phyloP scores from a whole-genome alignment of 164 flowering plant genomes.

The Cinnamomum micranthum region DNA sequence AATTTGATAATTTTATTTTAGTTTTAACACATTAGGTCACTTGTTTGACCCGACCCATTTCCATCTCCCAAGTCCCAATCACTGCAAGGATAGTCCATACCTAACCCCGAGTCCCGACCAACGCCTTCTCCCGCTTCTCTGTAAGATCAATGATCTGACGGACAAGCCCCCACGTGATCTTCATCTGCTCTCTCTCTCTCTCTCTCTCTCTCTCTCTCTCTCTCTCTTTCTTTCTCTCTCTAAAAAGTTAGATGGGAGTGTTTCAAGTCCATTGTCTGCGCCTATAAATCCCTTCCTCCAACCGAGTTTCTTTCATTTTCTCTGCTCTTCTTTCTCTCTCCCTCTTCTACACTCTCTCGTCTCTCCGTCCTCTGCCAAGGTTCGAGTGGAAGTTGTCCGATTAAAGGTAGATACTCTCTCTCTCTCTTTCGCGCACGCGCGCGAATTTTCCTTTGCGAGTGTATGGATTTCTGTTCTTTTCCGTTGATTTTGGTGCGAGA shows the following conservation, averaged over 20 bases:
- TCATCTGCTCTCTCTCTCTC: background rate
- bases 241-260: background rate
- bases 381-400: background rate
- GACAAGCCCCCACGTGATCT: conserved; percentile 37
- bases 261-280: background rate
- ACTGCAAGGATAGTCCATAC: too few relatives aligned
- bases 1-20: too few relatives aligned
- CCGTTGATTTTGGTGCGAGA: background rate
- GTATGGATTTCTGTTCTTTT: background rate
- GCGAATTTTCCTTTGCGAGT: background rate
- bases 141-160: conserved; percentile 14
- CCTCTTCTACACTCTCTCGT: background rate
- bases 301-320: conserved; percentile 9
- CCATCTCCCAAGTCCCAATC: too few relatives aligned
- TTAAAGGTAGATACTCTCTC: background rate
- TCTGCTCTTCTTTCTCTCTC: background rate
- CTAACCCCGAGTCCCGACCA: too few relatives aligned
- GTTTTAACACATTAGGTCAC: too few relatives aligned
- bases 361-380: background rate
- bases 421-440: too few relatives aligned
- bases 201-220: background rate
- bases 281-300: conserved; percentile 2
- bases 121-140: background rate
- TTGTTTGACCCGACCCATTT: too few relatives aligned
- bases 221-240: background rate